Evolutionary conservation across 495 filamentous ascomycete genomes (phyloP), one percentile per base, ranked within the genome.

Genomic region (Wilcoxina mikolae): DNA sequence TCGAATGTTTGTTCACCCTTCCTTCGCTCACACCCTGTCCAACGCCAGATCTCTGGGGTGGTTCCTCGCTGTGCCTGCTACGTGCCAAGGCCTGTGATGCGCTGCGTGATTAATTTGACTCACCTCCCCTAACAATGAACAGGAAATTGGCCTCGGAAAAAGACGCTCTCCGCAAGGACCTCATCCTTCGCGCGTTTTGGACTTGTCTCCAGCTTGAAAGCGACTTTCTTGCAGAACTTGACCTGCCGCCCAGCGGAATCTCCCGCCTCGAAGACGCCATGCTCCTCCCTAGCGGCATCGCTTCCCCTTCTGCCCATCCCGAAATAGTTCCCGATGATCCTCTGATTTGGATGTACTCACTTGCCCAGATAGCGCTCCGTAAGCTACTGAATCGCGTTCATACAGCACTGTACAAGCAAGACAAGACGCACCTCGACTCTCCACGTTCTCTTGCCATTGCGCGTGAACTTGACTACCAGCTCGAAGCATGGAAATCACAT

Each of bases 201-300:
- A 91, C 89, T 7, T 93, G 85, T 64, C 70, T 95, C 59, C 91
- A 95, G 59, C 74, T 96, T 20, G 91, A 98, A 70, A 95, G 91
- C 70, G 91, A 98, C 67, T 84, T 98, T 39, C 71, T 95, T 27
- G 91, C 91, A 9, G 91, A 98, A 68, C 70, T 95, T 26, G 83
- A 84, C 54, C 77, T 83, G 26, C 84, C 89, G 3, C 85, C 87
- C 51, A 84, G 82, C 59, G 79, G 80, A 20, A 82, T 93, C 61
- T 77, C 90, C 54, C 74, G 75, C 33, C 80, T 76, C 27, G 85
- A 88, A 67, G 74, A 76, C 28, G 74, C 77, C 15, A 85, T 89
- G 69, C 71, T 71, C 3, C 72, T 82, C 55, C 84, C 84, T 9
- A 71, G 69, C 45, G 73, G 70, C 9, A 57, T 58, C 47, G 69